phyloP scores from a whole-genome alignment of 441 rosid species.

The Adansonia madagascariensis region DNA sequence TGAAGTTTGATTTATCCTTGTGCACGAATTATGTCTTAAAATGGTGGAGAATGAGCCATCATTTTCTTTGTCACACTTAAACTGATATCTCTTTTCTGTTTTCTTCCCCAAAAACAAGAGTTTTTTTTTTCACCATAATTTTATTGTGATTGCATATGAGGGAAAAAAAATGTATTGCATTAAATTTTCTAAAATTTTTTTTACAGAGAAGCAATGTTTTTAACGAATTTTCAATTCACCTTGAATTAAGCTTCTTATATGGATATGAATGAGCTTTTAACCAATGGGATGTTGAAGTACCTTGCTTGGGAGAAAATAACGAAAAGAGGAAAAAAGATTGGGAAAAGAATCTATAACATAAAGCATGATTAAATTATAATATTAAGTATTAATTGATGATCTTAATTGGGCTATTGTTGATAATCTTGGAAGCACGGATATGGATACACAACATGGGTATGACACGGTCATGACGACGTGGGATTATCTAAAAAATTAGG shows the following conservation, averaged over 20 bases:
- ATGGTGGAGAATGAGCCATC: neutral
- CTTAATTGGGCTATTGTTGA: neutral
- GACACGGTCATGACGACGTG: too few relatives aligned
- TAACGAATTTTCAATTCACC: neutral
- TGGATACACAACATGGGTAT: too few relatives aligned
- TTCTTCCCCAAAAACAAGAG: neutral
- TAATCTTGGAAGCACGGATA: too few relatives aligned
- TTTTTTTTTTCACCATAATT: neutral
- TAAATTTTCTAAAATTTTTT: slow-evolving; percentile 8
- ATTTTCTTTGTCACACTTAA: neutral
- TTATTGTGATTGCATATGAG: neutral
- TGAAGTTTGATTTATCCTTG: neutral
- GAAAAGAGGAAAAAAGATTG: neutral
- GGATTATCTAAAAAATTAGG: too few relatives aligned
- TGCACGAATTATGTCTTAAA: neutral
- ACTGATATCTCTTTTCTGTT: neutral
- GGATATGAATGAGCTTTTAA: neutral
- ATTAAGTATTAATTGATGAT: neutral
- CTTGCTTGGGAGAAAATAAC: neutral
- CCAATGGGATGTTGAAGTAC: neutral
- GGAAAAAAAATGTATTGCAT: neutral
- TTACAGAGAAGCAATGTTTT: neutral
- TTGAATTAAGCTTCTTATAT: neutral
- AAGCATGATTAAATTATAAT: neutral
- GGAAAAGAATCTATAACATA: neutral